Conservation (phyloP, 352 stramenopile genomes). For the Halophytophthora polymorphica region DNA sequence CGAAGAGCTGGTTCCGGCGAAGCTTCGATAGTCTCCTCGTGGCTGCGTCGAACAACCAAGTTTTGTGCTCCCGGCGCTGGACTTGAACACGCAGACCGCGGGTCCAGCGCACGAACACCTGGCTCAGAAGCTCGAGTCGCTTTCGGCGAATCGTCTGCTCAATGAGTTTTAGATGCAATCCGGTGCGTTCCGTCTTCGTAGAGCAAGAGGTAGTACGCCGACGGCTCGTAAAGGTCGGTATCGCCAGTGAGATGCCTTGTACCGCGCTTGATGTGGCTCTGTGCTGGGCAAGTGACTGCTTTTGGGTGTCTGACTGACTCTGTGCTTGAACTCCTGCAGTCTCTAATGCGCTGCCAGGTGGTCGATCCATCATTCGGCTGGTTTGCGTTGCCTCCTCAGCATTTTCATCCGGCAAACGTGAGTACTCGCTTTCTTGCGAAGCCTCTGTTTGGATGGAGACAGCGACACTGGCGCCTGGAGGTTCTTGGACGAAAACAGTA, state of each 20-base stretch:
- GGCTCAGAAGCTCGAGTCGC: slow-evolving; percentile 33
- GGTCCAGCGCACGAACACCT: slow-evolving; percentile 49
- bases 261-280: too few species aligned
- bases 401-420: not conserved
- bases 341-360: slow-evolving; percentile 5
- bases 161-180: slow-evolving; percentile 61
- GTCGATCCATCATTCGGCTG: slow-evolving; percentile 2
- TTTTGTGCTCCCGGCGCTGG: slow-evolving; percentile 32
- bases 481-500: not conserved
- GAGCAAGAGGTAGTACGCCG: slow-evolving; percentile 15
- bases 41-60: slow-evolving; percentile 23
- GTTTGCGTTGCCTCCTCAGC: slow-evolving; percentile 1
- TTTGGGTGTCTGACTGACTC: not conserved
- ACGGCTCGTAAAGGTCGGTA: too few species aligned
- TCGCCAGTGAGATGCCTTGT: too few species aligned
- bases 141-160: slow-evolving; percentile 43
- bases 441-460: slow-evolving; percentile 22
- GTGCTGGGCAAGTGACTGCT: slow-evolving; percentile 4
- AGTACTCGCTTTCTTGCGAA: slow-evolving; percentile 10
- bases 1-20: slow-evolving; percentile 35
- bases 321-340: slow-evolving; percentile 1
- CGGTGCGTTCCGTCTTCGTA: slow-evolving; percentile 4
- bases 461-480: slow-evolving; percentile 2
- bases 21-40: slow-evolving; percentile 18
- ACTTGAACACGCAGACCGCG: slow-evolving; percentile 50